phyloP scores from a whole-genome alignment of 1,139 yeast genomes.

The Komagataea norvegica region DNA sequence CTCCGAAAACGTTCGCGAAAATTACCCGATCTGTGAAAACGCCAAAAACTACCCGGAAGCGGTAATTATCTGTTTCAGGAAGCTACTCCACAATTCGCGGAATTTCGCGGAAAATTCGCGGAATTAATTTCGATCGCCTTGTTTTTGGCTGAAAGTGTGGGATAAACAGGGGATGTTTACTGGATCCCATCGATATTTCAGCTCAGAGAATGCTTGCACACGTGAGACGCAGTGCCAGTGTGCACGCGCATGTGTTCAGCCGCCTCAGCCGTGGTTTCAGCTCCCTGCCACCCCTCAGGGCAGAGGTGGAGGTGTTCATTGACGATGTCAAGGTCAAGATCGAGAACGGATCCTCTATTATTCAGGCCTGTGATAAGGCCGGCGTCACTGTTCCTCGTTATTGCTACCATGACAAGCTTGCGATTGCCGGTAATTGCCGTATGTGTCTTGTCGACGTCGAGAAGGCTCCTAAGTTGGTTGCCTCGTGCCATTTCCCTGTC shows the following conservation, averaged over 20 bases:
- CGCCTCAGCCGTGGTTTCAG: constrained; percentile 26
- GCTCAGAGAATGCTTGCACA: constrained; percentile 4
- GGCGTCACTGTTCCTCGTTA: constrained; percentile 86
- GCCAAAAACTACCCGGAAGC: too few species aligned
- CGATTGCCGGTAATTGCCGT: constrained; percentile 93
- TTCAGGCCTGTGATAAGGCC: constrained; percentile 90
- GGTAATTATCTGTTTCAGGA: too few species aligned
- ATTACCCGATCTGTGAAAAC: too few species aligned
- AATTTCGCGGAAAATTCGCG: not conserved
- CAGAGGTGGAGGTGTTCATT: constrained; percentile 70
- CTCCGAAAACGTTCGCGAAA: too few species aligned
- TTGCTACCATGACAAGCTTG: constrained; percentile 88
- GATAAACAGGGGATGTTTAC: too few species aligned
- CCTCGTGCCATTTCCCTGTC: constrained; percentile 90
- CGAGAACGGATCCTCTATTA: constrained; percentile 84
- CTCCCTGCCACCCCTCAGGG: constrained; percentile 27
- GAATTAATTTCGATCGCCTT: too few species aligned
- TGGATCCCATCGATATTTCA: too few species aligned
- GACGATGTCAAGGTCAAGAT: constrained; percentile 75
- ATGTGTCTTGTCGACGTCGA: constrained; percentile 92
- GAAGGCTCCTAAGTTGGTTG: constrained; percentile 85
- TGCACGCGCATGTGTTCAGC: not conserved
- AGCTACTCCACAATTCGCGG: not conserved
- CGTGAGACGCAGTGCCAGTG: constrained; percentile 4
- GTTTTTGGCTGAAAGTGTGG: too few species aligned